Base-by-base conservation (phyloP, 2,329 filamentous ascomycete genomes). In the Tolypocladium paradoxum region DNA sequence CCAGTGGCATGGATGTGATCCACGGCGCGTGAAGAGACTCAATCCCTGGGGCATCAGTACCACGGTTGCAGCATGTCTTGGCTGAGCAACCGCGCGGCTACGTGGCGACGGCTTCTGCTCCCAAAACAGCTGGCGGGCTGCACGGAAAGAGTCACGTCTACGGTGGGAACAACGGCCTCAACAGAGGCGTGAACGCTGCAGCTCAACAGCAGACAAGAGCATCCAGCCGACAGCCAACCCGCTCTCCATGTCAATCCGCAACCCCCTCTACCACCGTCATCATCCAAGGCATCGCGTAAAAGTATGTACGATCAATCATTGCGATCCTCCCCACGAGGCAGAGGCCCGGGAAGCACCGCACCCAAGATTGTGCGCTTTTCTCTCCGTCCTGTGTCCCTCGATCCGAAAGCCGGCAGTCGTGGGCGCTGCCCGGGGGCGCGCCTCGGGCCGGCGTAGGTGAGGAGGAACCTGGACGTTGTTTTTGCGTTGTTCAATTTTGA, bases 271-370 rank as follows among this genome's bases (percentile, higher is more conserved):
- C n/a, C n/a, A n/a, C n/a, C n/a, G n/a, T n/a, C 24, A 46, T n/a
- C 24, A 18, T 27, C 14, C 5, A 33, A 20, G 27, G 27, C 27
- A 47, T 31, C 27, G 43, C 43, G 27, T 2, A 33, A 31, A 47
- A 33, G 46, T 51, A 76, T 78, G 76, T 78, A 71, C 75, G 76
- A 62, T 77, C 76, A 78, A 78, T 78, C 76, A 78, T 78, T 78
- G 76, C 76, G 76, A 73, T 78, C 76, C 76, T 75, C 69, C 74
- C 70, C 76, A 78, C 67, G 52, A 55, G 64, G 29, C 68, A 64
- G 55, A 64, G 61, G 64, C 67, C 65, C 69, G 73, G 68, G 70
- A 70, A 77, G 71, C 76, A 78, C 74, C 76, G 76, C 76, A 78
- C 76, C 76, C 76, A 78, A 78, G 76, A 78, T 77, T 77, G 75